phyloP scores from a whole-genome alignment of 1,284 basidiomycete species.

The Tausonia pullulans region DNA sequence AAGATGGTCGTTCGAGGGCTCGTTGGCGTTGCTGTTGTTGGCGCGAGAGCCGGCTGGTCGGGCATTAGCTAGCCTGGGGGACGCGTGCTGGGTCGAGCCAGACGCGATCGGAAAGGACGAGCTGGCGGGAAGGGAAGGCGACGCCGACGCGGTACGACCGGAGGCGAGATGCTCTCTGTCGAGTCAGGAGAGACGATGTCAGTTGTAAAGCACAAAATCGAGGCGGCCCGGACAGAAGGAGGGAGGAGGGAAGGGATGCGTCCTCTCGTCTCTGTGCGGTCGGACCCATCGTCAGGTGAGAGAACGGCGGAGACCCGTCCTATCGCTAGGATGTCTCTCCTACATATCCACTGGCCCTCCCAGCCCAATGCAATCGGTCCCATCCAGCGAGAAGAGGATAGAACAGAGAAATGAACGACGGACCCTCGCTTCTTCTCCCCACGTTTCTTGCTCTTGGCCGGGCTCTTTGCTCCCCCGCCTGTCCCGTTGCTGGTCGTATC shows the following conservation, averaged over 20 bases:
- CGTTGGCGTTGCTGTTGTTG: not conserved
- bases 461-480: not conserved
- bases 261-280: too few relatives aligned
- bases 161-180: not conserved
- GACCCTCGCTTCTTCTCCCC: conserved; percentile 7
- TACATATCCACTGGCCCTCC: too few relatives aligned
- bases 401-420: conserved; percentile 4
- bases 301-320: too few relatives aligned
- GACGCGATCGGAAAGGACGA: not conserved
- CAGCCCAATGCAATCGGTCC: too few relatives aligned
- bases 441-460: too few relatives aligned
- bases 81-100: not conserved
- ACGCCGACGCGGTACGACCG: not conserved
- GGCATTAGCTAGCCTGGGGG: conserved; percentile 6
- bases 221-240: too few relatives aligned
- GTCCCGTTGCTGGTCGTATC: conserved; percentile 33
- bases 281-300: too few relatives aligned
- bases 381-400: not conserved
- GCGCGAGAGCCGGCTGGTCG: not conserved
- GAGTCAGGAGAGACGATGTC: not conserved
- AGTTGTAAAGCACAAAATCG: too few relatives aligned
- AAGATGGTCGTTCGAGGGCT: conserved; percentile 10
- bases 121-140: not conserved
- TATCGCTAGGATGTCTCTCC: too few relatives aligned
- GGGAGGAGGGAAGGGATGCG: too few relatives aligned